Conservation (phyloP, 192 early-diverging fungal genomes). For the Gamsiella multidivaricata region DNA sequence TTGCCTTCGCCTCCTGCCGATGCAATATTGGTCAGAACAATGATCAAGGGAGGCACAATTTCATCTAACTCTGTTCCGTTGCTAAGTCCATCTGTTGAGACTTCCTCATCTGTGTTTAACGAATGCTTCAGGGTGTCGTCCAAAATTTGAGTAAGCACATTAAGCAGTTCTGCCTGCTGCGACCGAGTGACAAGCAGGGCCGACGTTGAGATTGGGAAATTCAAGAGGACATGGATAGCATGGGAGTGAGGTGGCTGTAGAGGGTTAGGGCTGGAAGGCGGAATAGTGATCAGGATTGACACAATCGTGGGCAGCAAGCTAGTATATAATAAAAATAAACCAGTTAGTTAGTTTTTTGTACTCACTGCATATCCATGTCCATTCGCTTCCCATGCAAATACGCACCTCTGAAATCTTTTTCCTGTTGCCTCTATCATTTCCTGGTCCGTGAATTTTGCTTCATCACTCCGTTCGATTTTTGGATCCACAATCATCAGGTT, state of each 20-base stretch:
- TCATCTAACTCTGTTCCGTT: conserved; percentile 67
- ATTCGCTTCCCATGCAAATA: no score
- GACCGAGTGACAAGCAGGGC: conserved; percentile 43
- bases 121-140: conserved; percentile 49
- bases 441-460: conserved; percentile 26
- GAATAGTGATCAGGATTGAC: conserved; percentile 51
- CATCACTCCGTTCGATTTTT: conserved; percentile 16
- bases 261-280: conserved; percentile 57
- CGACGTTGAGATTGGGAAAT: conserved; percentile 57
- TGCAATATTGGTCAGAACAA: conserved; percentile 72
- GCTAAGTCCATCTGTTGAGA: conserved; percentile 39
- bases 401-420: conserved; percentile 49
- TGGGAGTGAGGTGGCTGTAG: conserved; percentile 80
- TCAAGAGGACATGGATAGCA: conserved; percentile 80
- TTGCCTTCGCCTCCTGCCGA: conserved; percentile 58
- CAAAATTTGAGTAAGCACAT: conserved; percentile 39
- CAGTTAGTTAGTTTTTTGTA: neutral
- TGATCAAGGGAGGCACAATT: conserved; percentile 71
- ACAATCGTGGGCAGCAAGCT: conserved; percentile 59
- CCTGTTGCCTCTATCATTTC: conserved; percentile 2
- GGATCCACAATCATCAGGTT: conserved; percentile 61
- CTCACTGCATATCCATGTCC: no score
- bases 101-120: conserved; percentile 60
- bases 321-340: neutral
- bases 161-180: conserved; percentile 22